Conservation (phyloP, 495 filamentous ascomycete species). For the Hyphodiscus hymeniophilus region DNA sequence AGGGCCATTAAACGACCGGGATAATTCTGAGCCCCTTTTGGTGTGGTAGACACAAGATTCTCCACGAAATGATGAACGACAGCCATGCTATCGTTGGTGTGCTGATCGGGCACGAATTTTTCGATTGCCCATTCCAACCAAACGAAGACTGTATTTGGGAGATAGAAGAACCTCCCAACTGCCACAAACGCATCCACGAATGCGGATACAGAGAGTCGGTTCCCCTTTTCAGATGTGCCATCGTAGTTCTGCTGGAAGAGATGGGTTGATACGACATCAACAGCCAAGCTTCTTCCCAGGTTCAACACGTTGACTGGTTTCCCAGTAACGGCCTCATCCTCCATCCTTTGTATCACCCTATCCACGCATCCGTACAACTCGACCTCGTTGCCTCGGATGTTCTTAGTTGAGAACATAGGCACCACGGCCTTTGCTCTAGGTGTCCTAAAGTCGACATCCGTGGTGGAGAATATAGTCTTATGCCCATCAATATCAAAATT, state of each 20-base stretch:
- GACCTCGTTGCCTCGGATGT: constrained; percentile 26
- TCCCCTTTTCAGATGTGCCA: constrained; percentile 27
- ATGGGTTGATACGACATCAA: constrained; percentile 38
- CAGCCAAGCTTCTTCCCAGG: constrained; percentile 32
- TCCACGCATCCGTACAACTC: constrained; percentile 29
- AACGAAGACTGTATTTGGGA: constrained; percentile 30
- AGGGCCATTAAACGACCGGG: constrained; percentile 36
- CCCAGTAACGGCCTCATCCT: constrained; percentile 22
- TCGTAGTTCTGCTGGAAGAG: constrained; percentile 38
- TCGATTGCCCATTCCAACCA: constrained; percentile 27
- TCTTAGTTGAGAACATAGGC: constrained; percentile 36
- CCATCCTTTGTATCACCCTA: constrained; percentile 29
- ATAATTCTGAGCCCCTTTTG: constrained; percentile 29
- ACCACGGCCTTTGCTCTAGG: constrained; percentile 39
- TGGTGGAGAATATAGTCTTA: constrained; percentile 42
- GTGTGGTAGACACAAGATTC: constrained; percentile 13
- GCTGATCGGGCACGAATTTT: constrained; percentile 22
- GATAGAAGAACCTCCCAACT: constrained; percentile 39
- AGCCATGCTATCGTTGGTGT: constrained; percentile 24
- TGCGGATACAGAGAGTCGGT: constrained; percentile 27
- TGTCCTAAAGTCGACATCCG: constrained; percentile 30
- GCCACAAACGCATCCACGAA: constrained; percentile 40
- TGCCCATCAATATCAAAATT: constrained; percentile 47
- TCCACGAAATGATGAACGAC: constrained; percentile 33
- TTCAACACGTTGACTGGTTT: constrained; percentile 37